Evolutionary conservation across 2,329 filamentous ascomycete genomes (phyloP).

Genomic region (Microsporum audouinii): DNA sequence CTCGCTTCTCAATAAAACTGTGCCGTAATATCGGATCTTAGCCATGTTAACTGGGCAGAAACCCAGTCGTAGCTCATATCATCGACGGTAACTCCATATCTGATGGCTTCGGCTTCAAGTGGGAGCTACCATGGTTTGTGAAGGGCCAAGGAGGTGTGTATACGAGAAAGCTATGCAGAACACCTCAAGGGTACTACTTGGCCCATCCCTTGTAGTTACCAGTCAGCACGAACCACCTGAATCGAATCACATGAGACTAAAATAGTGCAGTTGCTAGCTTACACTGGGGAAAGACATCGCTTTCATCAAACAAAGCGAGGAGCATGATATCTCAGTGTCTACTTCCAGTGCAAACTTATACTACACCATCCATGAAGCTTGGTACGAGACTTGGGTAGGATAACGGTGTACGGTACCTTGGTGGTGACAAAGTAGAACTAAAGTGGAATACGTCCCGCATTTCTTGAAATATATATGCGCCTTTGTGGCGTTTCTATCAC

Average conservation of each 20-base stretch:
- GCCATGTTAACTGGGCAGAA: background rate
- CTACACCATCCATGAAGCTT: background rate
- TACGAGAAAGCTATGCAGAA: background rate
- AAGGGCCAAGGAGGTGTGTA: background rate
- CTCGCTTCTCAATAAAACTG: background rate
- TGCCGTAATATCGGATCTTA: background rate
- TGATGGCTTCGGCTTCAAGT: background rate
- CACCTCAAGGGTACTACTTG: background rate
- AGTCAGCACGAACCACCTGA: constrained; percentile 1
- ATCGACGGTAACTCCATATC: background rate
- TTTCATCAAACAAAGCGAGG: background rate
- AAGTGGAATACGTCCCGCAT: background rate
- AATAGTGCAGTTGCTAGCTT: background rate
- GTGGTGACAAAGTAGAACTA: background rate
- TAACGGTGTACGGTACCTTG: background rate
- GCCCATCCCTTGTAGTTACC: background rate
- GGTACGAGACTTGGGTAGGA: too few relatives aligned
- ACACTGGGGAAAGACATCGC: background rate
- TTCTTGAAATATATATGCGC: background rate
- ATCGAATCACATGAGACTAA: constrained; percentile 3
- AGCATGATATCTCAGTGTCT: background rate
- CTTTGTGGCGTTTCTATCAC: background rate
- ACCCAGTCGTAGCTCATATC: background rate
- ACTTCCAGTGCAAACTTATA: background rate
- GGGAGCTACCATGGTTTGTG: background rate